Evolutionary conservation across 225 moss, liverwort and hornwort species (phyloP).

Genomic region (Pleurozium schreberi): DNA sequence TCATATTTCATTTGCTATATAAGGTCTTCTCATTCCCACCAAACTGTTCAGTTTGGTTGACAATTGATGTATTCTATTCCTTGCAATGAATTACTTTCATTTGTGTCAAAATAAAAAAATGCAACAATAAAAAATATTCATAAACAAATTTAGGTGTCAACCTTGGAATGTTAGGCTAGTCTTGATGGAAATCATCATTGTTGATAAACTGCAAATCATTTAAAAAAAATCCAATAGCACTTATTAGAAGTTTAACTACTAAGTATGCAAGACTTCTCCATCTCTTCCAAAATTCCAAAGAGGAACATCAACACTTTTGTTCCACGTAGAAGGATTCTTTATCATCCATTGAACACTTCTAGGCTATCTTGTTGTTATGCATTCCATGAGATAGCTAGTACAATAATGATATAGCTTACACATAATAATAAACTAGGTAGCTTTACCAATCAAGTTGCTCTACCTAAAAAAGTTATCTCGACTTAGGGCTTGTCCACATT

Average conservation of each 20-base stretch:
- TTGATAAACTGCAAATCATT: too few species aligned
- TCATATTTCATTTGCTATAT: fast-evolving
- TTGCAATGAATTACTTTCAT: not conserved
- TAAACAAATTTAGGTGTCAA: too few species aligned
- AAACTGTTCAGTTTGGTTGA: fast-evolving
- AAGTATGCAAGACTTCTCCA: not conserved
- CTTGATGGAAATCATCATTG: too few species aligned
- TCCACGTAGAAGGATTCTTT: too few species aligned
- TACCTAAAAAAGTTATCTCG: too few species aligned
- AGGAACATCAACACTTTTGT: too few species aligned
- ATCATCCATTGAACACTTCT: not conserved
- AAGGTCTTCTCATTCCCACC: not conserved
- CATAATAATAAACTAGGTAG: too few species aligned
- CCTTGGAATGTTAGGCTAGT: fast-evolving
- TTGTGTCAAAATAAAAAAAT: not conserved
- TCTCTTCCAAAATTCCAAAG: not conserved
- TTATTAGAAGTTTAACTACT: not conserved
- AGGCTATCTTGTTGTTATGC: fast-evolving
- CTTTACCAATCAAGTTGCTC: too few species aligned
- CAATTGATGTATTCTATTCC: not conserved
- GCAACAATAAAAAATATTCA: too few species aligned
- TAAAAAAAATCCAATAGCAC: too few species aligned
- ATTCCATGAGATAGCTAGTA: not conserved
- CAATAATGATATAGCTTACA: not conserved
- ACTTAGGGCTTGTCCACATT: fast-evolving